Percentiles rank a stretch among this genome's conserved stretches.
These are phyloP conservation scores for Cutaneotrichosporon sp. DNA, from an alignment of 1,284 basidiomycete species.

Conservation along the genomic window DNA sequence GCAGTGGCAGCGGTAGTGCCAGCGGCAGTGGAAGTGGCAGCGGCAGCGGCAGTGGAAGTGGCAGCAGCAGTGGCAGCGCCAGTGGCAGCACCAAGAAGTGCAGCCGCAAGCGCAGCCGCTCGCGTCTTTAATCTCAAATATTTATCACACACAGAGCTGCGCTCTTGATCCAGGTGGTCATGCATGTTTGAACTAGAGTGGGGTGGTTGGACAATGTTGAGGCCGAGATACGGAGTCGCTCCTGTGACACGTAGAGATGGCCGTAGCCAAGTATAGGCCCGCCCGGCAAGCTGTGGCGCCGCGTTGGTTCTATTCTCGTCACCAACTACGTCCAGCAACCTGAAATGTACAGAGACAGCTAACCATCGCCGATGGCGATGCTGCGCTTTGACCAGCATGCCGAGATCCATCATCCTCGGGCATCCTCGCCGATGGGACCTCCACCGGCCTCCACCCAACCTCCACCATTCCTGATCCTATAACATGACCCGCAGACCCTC, in stretches of 20 bases:
- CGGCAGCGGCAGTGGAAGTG: neutral
- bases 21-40: neutral
- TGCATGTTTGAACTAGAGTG: neutral
- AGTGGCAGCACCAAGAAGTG: constrained; percentile 2
- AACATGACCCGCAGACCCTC: neutral
- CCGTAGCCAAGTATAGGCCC: neutral
- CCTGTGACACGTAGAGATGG: neutral
- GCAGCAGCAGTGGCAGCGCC: neutral
- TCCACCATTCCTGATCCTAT: neutral
- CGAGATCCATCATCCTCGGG: too few relatives aligned
- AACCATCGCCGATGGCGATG: too few relatives aligned
- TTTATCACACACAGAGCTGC: neutral
- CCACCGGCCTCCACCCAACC: neutral
- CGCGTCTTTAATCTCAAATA: neutral
- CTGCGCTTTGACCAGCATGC: too few relatives aligned
- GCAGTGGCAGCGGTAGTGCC: neutral
- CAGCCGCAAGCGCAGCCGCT: constrained; percentile 3
- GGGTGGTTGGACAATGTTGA: neutral
- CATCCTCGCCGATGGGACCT: too few relatives aligned
- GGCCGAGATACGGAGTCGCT: too few relatives aligned
- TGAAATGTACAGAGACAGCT: too few relatives aligned
- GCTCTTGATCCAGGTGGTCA: constrained; percentile 6
- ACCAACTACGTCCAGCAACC: too few relatives aligned
- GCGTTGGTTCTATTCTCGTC: too few relatives aligned
- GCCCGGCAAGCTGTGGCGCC: too few relatives aligned